Evolutionary conservation across 768 basidiomycete species (phyloP), one percentile per base, ranked within the genome.

Genomic region (Lanmaoa pseudosensibilis): DNA sequence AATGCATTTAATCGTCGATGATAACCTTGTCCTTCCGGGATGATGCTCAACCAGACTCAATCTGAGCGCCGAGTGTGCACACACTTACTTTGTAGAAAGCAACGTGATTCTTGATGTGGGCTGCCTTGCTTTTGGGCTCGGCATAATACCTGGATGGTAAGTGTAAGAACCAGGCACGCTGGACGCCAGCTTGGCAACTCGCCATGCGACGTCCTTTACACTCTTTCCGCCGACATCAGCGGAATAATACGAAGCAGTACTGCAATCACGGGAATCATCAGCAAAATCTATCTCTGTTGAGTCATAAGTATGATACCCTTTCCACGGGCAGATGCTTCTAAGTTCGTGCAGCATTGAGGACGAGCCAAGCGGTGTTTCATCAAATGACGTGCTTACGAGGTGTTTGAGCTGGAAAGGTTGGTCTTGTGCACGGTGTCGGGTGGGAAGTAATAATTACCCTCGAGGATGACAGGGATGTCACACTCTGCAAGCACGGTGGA

Each of bases 401-500:
- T 87, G 36, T 72, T 59, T 2, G 90, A 90, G 19, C 73, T 66
- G 16, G 56, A 74, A 58, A 90, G 77, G 13, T 77, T 58, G 5
- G 74, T 68, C 40, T 69, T 74, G 39, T 78, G 74, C 25, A 91
- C 73, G 1, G 79, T 72, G 2, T 74, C 68, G 0, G 84, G 83
- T 5, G 90, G 87, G 67, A 91, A 91, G 72, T 90, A 90, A 59
- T 87, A 82, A 59, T 87, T 90, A 13, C 79, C 80, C 62, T 90
- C 87, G 45, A 91, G 78, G 7, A 80, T 67, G 36, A 82, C 71
- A 0, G 88, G 84, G 0, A 75, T 69, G 58, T 75, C 70, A 8
- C 80, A 81, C 52, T 88, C 80, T 1, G 89, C 89, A 62, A 92
- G 76, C 15, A 78, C 69, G 13, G 69, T 69, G 25, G 77, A 80